phyloP scores from a whole-genome alignment of 2,329 filamentous ascomycete genomes.

The Thermothelomyces thermophilus region DNA sequence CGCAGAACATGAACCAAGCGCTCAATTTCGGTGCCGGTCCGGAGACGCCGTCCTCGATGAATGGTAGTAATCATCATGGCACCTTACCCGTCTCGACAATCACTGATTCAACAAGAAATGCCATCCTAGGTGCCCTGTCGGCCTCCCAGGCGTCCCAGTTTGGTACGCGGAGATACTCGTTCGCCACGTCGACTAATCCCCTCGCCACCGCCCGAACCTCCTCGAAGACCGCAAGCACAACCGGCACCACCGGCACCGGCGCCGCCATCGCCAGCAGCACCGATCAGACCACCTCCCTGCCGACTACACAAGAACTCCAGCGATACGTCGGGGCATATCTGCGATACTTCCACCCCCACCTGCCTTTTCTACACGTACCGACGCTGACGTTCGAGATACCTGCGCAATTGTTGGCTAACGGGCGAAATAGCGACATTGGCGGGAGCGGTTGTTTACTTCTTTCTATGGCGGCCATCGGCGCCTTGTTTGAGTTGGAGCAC shows the following conservation, averaged over 20 bases:
- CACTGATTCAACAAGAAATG: slow-evolving; percentile 56
- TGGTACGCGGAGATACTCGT: slow-evolving; percentile 58
- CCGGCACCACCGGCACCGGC: background rate
- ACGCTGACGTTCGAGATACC: slow-evolving; percentile 85
- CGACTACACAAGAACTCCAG: slow-evolving; percentile 78
- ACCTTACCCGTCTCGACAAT: slow-evolving; percentile 57
- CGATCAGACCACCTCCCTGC: slow-evolving; percentile 54
- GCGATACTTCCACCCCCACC: slow-evolving; percentile 84
- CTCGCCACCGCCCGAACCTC: slow-evolving; percentile 47
- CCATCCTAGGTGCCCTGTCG: slow-evolving; percentile 53
- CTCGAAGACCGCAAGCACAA: slow-evolving; percentile 27
- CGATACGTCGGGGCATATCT: slow-evolving; percentile 88
- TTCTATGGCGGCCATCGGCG: slow-evolving; percentile 71
- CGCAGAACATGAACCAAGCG: slow-evolving; percentile 57
- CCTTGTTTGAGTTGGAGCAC: slow-evolving; percentile 78
- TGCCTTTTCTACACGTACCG: slow-evolving; percentile 89
- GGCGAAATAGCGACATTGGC: slow-evolving; percentile 55
- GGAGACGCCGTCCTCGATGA: slow-evolving; percentile 67
- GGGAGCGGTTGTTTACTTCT: slow-evolving; percentile 82
- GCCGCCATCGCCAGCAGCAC: slow-evolving; percentile 35
- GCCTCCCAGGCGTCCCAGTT: slow-evolving; percentile 47
- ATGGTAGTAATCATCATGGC: slow-evolving; percentile 54
- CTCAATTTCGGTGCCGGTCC: slow-evolving; percentile 59
- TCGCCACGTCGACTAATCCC: slow-evolving; percentile 49
- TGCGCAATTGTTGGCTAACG: slow-evolving; percentile 57